Base-by-base conservation (phyloP, 2,329 filamentous ascomycete species). In the Mollisiaceae sp. region DNA sequence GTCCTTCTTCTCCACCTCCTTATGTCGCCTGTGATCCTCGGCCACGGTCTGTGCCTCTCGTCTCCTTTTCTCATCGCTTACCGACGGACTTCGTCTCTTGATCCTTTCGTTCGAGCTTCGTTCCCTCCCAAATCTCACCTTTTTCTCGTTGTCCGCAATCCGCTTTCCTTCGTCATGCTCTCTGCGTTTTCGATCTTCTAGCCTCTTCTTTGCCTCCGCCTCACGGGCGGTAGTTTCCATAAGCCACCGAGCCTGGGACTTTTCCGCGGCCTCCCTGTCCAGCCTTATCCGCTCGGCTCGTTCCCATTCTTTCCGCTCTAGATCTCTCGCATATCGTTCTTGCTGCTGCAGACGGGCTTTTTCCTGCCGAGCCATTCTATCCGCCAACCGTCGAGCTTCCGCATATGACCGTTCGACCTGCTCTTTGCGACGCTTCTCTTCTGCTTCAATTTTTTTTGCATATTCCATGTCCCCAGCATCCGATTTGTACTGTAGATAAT, bases 201-300 rank as follows among this genome's bases (percentile, higher is more conserved):
- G 36, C 27, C 59, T 59, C 58, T 55, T 59, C 8, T 54, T 54
- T 15, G 64, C 62, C n/a, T 63, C 59, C 3, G 55, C 63, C 22
- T 62, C 64, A 6, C 47, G 58, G 18, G 60, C 62, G 9, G 60
- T 65, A 0, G 60, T 56, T 1, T 54, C 65, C 35, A 58, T 39
- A 15, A 65, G 59, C 64, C 65, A 65, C 18, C 36, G 22, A 8
- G 47, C 60, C 56, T 61, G 60, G 54, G 41, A 47, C 38, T 60
- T 59, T 20, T 54, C 47, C n/a, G 57, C 64, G 27, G 56, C 41
- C 47, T 65, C 62, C 58, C 62, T 63, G 24, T 67, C 57, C 38
- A 54, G 60, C 41, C 54, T 43, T 20, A 62, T 62, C 18, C n/a
- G 22, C 12, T 63, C 39, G 18, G 41, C 61, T 32, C 57, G 20